Percentiles rank a stretch among this genome's conserved stretches.
phyloP scores from a whole-genome alignment of 2,329 filamentous ascomycete genomes.

The Colletotrichum karsti region DNA sequence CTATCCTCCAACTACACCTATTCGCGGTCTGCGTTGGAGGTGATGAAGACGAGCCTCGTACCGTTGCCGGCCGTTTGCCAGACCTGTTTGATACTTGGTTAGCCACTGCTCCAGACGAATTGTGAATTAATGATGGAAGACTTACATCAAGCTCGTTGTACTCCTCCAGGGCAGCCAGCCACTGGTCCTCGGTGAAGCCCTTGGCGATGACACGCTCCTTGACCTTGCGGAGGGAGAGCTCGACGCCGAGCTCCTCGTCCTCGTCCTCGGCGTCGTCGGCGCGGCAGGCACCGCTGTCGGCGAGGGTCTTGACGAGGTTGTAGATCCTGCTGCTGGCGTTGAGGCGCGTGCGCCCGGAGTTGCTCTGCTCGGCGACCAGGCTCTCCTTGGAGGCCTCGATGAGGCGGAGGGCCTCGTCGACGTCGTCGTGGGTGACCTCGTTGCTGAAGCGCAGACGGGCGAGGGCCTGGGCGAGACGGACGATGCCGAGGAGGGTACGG shows the following conservation, averaged over 20 bases:
- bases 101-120: slow-evolving; percentile 37
- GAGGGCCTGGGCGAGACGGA: slow-evolving; percentile 92
- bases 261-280: slow-evolving; percentile 72
- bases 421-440: slow-evolving; percentile 87
- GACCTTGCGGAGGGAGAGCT: slow-evolving; percentile 88
- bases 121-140: slow-evolving; percentile 36
- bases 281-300: slow-evolving; percentile 85
- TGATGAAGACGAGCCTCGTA: slow-evolving; percentile 76
- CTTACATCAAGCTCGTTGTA: slow-evolving; percentile 91
- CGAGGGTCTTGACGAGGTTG: slow-evolving; percentile 89
- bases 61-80: slow-evolving; percentile 82
- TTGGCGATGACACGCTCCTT: slow-evolving; percentile 93
- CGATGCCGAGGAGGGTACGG: slow-evolving; percentile 89
- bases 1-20: neutral
- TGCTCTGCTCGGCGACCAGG: slow-evolving; percentile 75
- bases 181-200: slow-evolving; percentile 96
- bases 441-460: slow-evolving; percentile 90
- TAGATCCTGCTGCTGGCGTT: slow-evolving; percentile 92
- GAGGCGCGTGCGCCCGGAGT: slow-evolving; percentile 68
- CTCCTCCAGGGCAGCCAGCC: slow-evolving; percentile 85
- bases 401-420: slow-evolving; percentile 91
- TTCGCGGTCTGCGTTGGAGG: slow-evolving; percentile 33
- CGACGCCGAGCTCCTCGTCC: slow-evolving; percentile 62
- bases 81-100: slow-evolving; percentile 59
- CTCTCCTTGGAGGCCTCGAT: slow-evolving; percentile 94